phyloP scores from a whole-genome alignment of 768 basidiomycete species.

The Hydnomerulius pinastri region DNA sequence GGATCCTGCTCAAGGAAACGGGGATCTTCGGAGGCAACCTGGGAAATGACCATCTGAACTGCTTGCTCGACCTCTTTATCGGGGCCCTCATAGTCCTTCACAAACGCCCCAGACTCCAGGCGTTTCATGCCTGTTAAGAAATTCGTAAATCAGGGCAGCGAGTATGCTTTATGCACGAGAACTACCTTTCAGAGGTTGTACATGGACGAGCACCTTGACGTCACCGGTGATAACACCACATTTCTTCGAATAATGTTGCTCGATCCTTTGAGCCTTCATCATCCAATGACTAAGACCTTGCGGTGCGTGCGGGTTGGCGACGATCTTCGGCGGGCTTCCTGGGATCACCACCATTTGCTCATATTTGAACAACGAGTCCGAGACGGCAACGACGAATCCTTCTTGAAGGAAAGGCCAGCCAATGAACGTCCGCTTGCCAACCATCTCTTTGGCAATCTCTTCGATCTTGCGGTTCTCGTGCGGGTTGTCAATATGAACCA shows the following conservation, averaged over 20 bases:
- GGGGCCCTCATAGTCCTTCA: constrained; percentile 88
- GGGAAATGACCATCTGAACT: constrained; percentile 79
- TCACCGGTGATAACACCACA: constrained; percentile 83
- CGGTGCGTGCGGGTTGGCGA: constrained; percentile 73
- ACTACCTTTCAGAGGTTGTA: constrained; percentile 87
- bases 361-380: constrained; percentile 85
- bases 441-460: constrained; percentile 71
- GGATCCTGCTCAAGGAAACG: constrained; percentile 81
- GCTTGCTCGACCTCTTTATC: constrained; percentile 87
- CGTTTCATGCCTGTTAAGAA: constrained; percentile 74
- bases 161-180: background rate
- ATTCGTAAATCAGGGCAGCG: background rate
- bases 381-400: constrained; percentile 82
- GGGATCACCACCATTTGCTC: constrained; percentile 64
- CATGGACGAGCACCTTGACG: constrained; percentile 81
- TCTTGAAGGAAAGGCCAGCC: constrained; percentile 97
- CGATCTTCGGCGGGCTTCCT: constrained; percentile 51
- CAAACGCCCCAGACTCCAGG: constrained; percentile 83
- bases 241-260: constrained; percentile 84
- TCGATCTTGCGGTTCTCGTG: constrained; percentile 67
- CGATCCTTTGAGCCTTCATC: constrained; percentile 77
- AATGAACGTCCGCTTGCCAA: constrained; percentile 77
- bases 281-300: constrained; percentile 77
- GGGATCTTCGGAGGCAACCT: constrained; percentile 88
- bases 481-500: constrained; percentile 79